Conservation (phyloP, 164 flowering plant genomes). For the Macadamia tetraphylla region DNA sequence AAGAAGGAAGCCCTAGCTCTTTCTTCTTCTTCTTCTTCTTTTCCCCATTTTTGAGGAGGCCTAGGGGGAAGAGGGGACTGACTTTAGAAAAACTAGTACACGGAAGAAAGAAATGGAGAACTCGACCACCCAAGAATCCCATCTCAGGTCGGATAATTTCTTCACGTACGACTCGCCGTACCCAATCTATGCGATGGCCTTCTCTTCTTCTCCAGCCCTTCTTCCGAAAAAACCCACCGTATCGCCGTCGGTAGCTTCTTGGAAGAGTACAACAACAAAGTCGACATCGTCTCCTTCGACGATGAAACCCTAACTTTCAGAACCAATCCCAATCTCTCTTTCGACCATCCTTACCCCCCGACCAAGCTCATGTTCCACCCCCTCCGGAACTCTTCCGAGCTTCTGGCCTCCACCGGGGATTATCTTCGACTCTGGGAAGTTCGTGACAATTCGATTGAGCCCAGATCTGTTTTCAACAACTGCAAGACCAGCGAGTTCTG, state of each 20-base stretch:
- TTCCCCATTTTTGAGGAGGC: neutral
- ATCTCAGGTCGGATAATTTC: conserved; percentile 31
- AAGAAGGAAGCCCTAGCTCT: no score
- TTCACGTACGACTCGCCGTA: conserved; percentile 54
- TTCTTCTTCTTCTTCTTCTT: no score
- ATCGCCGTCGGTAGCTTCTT: conserved; percentile 67
- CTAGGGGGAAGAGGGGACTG: neutral
- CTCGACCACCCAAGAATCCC: conserved; percentile 42
- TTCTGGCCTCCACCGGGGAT: conserved; percentile 61
- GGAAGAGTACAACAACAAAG: conserved; percentile 56
- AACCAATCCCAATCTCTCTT: conserved; percentile 45
- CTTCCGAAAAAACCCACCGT: conserved; percentile 20
- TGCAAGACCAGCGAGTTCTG: conserved; percentile 64
- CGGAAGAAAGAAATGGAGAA: conserved; percentile 30
- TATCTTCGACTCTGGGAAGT: conserved; percentile 26
- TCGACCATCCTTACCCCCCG: conserved; percentile 67
- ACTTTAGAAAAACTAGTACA: no score
- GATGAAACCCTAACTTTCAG: conserved; percentile 42
- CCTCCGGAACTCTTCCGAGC: conserved; percentile 14
- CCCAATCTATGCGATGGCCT: conserved; percentile 63
- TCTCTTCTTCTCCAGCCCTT: conserved; percentile 21
- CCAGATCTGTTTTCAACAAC: conserved; percentile 45
- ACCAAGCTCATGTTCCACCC: conserved; percentile 66
- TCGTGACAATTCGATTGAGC: conserved; percentile 8
- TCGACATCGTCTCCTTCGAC: conserved; percentile 55